Base-by-base conservation (phyloP, 371 early-diverging fungal genomes). In the Coemansia sp. region DNA sequence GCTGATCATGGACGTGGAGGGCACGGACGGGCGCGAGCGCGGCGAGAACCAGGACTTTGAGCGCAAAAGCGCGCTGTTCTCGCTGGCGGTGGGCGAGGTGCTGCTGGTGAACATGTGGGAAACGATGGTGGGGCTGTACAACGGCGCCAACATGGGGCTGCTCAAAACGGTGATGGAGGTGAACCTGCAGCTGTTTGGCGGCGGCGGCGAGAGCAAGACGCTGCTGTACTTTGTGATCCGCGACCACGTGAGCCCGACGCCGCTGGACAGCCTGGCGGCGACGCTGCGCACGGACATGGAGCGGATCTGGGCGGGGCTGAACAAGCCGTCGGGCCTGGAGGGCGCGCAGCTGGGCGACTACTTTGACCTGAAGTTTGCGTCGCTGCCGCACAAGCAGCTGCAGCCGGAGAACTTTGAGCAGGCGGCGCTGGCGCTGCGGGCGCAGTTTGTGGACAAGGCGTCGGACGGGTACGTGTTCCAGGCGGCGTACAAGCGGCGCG, bases 41-140 rank as follows among this genome's bases (percentile, higher is more conserved):
- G 98, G 98, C 57, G 99, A 99, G 80, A 93, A 99, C 72, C 96
- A 96, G 87, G 98, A 99, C 66, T 97, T 97, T 82, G 99, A 99
- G 78, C 87, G 99, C 53, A 96, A 95, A 81, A 93, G 92, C 57
- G 96, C 98, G 16, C 83, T 99, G 56, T 99, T 99, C 76, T 93
- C 98, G 20, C 83, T 99, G 71, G 96, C 99, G 1, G 92, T 93
- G 9, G 83, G 93, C 49, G 94, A 98, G 79, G 97, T 97, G 35
- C 86, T 99, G 50, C 89, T 99, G 63, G 84, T 99, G 59, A 99
- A 99, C 80, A 82, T 98, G 80, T 99, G 97, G 95, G 99, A 99
- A 68, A 88, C 95, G 74, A 90, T 90, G 81, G 96, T 99, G 14
- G 99, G 98, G 42, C 84, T 99, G 40, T 99, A 98, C 83, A 93